Conservation (phyloP, 768 basidiomycete species). For the Hypholoma fasciculare region DNA sequence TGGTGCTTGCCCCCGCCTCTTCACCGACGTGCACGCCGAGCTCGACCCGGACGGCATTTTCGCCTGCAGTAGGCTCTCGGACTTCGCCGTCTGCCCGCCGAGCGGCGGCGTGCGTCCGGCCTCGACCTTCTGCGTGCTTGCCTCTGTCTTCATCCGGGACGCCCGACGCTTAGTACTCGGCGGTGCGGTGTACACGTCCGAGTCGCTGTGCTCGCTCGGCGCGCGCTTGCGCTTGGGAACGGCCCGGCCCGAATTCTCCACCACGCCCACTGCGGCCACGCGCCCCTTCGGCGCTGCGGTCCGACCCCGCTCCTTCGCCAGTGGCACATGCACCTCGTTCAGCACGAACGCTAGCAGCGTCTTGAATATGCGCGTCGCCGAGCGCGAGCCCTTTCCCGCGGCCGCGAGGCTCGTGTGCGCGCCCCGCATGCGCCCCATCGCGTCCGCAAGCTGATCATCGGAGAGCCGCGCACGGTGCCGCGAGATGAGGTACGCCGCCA, state of each 20-base stretch:
- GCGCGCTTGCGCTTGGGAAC: not conserved
- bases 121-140: not conserved
- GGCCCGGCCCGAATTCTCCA: not conserved
- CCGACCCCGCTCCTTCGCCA: too few species aligned
- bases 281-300: too few species aligned
- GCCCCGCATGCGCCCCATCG: conserved; percentile 34
- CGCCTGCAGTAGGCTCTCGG: not conserved
- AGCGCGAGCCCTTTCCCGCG: not conserved
- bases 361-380: conserved; percentile 15
- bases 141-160: not conserved
- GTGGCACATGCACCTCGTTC: not conserved
- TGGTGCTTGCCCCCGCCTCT: too few species aligned
- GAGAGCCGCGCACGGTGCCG: conserved; percentile 30
- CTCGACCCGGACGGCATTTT: too few species aligned
- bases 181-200: not conserved
- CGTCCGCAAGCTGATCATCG: conserved; percentile 41
- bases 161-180: not conserved
- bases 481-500: conserved; percentile 41
- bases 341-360: conserved; percentile 13
- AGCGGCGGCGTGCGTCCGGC: not conserved
- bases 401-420: not conserved
- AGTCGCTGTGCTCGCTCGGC: not conserved
- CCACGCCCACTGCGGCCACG: not conserved
- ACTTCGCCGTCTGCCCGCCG: not conserved
- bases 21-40: too few species aligned